Conservation (phyloP, 768 basidiomycete genomes). For the Leccinum pellstonianum region DNA sequence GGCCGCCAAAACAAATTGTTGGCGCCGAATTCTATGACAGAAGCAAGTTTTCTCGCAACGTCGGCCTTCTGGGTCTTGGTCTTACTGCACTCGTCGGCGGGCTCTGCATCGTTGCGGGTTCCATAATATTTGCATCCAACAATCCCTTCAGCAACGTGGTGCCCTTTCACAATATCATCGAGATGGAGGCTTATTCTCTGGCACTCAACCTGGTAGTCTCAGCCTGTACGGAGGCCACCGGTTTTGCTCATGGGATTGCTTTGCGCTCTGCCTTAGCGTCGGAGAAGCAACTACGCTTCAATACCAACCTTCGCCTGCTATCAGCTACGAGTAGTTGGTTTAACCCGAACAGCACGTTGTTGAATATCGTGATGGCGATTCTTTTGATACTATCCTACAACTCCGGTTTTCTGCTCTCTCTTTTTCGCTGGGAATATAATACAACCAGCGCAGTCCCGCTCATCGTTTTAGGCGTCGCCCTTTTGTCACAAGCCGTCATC, state of each 20-base stretch:
- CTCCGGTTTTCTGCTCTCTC: constrained; percentile 17
- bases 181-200: constrained; percentile 22
- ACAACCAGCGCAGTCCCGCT: constrained; percentile 20
- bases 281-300: constrained; percentile 24
- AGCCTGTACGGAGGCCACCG: constrained; percentile 30
- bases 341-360: constrained; percentile 25
- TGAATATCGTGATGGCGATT: constrained; percentile 24
- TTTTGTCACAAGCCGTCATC: constrained; percentile 27
- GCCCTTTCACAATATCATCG: constrained; percentile 10
- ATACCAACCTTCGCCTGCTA: constrained; percentile 31
- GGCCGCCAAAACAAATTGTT: too few species aligned
- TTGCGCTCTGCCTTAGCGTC: constrained; percentile 29
- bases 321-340: constrained; percentile 20
- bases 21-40: too few species aligned
- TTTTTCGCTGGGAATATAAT: too few species aligned
- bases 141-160: constrained; percentile 25
- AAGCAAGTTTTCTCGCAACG: too few species aligned
- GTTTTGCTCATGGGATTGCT: constrained; percentile 27
- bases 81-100: too few species aligned
- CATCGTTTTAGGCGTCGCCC: constrained; percentile 25
- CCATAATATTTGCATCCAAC: constrained; percentile 23
- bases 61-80: too few species aligned
- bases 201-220: constrained; percentile 28
- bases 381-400: constrained; percentile 31
- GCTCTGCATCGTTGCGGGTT: constrained; percentile 13